phyloP scores from a whole-genome alignment of 139 green algal species.

The Bryopsis sp. region DNA sequence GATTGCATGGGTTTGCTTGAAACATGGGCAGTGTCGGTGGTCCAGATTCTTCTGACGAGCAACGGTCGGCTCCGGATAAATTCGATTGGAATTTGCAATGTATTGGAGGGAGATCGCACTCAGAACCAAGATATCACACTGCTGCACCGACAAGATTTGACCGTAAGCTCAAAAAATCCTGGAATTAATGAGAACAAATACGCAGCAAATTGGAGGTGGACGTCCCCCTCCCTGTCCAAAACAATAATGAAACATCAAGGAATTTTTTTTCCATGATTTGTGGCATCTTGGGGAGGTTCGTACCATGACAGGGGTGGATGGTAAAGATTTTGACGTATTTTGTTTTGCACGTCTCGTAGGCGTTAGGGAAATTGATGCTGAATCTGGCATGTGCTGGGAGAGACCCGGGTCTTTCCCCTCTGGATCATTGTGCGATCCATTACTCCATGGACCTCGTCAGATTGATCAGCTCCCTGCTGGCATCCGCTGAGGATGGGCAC shows the following conservation, averaged over 20 bases:
- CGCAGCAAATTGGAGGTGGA: background rate
- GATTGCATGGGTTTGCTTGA: too few relatives aligned
- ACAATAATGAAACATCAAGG: too few relatives aligned
- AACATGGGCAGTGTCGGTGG: too few relatives aligned
- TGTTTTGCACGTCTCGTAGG: too few relatives aligned
- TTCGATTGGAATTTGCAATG: slow-evolving; percentile 12
- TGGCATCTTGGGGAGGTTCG: too few relatives aligned
- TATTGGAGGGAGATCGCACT: background rate
- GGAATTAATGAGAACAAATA: background rate
- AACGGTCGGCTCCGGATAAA: slow-evolving; percentile 28
- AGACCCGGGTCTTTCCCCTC: slow-evolving; percentile 23
- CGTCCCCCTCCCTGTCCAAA: too few relatives aligned
- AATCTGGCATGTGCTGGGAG: slow-evolving; percentile 52
- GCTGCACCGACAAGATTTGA: background rate
- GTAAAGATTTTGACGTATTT: too few relatives aligned
- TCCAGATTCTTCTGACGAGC: slow-evolving; percentile 35
- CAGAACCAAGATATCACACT: background rate
- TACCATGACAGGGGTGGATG: too few relatives aligned
- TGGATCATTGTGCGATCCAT: slow-evolving; percentile 26
- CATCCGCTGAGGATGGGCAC: slow-evolving; percentile 30
- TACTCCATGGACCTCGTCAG: slow-evolving; percentile 55
- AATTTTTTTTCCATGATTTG: too few relatives aligned
- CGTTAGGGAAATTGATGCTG: slow-evolving; percentile 66
- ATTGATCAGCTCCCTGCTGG: slow-evolving; percentile 50
- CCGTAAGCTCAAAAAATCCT: background rate